Conservation (phyloP, 75 land plant genomes). For the Picea glauca region DNA sequence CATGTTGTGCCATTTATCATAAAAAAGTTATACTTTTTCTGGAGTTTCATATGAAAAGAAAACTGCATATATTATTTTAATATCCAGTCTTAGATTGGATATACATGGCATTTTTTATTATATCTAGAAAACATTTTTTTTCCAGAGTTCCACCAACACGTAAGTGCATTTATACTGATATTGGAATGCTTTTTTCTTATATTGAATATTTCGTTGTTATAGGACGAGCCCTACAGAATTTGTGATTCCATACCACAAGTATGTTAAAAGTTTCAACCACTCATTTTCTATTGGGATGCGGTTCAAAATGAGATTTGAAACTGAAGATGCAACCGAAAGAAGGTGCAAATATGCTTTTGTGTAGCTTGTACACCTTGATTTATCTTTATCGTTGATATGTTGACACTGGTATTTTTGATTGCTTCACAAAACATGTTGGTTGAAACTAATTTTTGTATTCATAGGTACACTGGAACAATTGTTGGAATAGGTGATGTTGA, state of each 20-base stretch:
- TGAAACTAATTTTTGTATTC: conserved; percentile 7
- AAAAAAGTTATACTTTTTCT: too few species aligned
- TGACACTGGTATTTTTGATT: background rate
- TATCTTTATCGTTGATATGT: background rate
- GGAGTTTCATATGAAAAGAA: too few species aligned
- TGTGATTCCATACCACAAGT: conserved; percentile 66
- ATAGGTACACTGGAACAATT: conserved; percentile 75
- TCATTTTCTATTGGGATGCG: conserved; percentile 66
- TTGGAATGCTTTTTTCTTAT: background rate
- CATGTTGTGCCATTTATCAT: too few species aligned
- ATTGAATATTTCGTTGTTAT: conserved; percentile 13
- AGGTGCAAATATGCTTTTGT: conserved; percentile 36
- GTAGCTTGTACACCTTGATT: background rate
- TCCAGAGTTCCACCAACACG: background rate
- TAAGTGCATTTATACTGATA: background rate
- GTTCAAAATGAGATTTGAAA: conserved; percentile 77
- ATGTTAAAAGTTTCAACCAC: conserved; percentile 39
- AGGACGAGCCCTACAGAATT: conserved; percentile 79
- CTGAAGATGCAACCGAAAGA: conserved; percentile 80
- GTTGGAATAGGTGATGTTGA: conserved; percentile 82
- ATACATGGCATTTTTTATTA: too few species aligned
- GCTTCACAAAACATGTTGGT: background rate
- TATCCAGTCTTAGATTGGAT: too few species aligned
- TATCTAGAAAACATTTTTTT: background rate
- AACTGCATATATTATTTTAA: too few species aligned